Conservation (phyloP, 176 grass and related monocot species). For the Lolium multiflorum region DNA sequence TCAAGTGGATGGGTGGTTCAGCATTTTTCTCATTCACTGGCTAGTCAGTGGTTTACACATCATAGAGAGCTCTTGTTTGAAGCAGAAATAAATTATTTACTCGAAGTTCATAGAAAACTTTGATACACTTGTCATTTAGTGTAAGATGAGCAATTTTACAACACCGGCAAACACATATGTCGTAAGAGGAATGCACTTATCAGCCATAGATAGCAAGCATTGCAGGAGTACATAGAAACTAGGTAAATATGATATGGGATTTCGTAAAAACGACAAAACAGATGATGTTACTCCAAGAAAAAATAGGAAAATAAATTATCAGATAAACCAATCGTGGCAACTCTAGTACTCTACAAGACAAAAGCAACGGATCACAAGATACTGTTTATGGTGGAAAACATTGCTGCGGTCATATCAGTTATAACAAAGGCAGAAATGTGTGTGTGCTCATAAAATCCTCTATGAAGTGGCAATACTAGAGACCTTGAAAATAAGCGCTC, state of each 20-base stretch:
- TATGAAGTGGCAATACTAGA: conserved; percentile 7
- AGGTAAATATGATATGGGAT: conserved; percentile 9
- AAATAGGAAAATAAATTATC: too few relatives aligned
- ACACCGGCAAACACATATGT: not conserved
- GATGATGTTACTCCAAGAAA: too few relatives aligned
- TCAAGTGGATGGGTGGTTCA: not conserved
- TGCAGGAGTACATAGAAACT: not conserved
- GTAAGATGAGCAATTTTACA: conserved; percentile 21
- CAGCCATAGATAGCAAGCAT: not conserved
- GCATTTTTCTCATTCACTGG: not conserved
- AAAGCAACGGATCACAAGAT: too few relatives aligned
- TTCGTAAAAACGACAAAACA: too few relatives aligned
- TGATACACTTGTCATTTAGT: too few relatives aligned
- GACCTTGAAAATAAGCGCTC: not conserved
- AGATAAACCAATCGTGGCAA: too few relatives aligned
- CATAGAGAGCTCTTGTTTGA: not conserved
- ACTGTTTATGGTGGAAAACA: not conserved
- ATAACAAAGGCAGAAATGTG: conserved; percentile 10
- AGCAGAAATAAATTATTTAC: conserved; percentile 1
- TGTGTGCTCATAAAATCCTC: not conserved
- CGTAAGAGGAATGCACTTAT: conserved; percentile 11
- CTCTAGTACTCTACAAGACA: too few relatives aligned
- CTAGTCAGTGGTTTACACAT: too few relatives aligned
- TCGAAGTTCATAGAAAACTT: not conserved
- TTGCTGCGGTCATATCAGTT: not conserved